Evolutionary conservation across 805 yeast species (phyloP), one percentile per base, ranked within the genome.

Genomic region (Lipomyces sp.): DNA sequence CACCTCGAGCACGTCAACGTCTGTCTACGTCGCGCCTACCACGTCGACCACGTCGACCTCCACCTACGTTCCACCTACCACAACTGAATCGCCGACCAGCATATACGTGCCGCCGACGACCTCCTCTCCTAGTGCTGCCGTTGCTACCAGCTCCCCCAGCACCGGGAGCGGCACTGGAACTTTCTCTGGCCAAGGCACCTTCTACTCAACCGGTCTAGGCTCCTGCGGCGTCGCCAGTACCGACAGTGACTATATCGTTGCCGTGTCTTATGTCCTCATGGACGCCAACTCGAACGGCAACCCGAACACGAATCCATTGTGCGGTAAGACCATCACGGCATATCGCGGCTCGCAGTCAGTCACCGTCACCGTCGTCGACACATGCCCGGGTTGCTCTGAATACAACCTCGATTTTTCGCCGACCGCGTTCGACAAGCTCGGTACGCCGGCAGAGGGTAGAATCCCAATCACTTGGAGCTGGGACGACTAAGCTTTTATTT

Each of bases 331-430:
- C 72, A 84, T 85, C 72, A 77, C 76, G 58, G 84, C 85, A 48
- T 72, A 72, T 72, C 82, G 81, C 72, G 76, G 77, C 64, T 86
- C 84, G 59, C 83, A 83, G 73, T 77, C 85, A 15, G 88, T 85
- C 65, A 80, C 79, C 55, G 90, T 86, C 59, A 82, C 83, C 30
- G 86, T 86, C 59, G 83, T 80, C 51, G 90, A 86, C 76, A 77
- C 82, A 69, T 87, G 90, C 77, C 83, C 79, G 62, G 87, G 85
- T 32, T 87, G 90, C 73, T 69, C 75, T 33, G 73, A 76, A 60
- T 75, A 83, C 65, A 85, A 82, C 72, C 81, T 86, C 66, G 90
- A 86, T 72, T 80, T 87, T 64, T 84, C 88, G n/a, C 89, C 89
- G 7, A 73, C 84, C 64, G 90, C 90, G 4, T 86, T 87, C 74